Conservation (phyloP, 2,329 filamentous ascomycete species). For the Chaetoscypha palmicola region DNA sequence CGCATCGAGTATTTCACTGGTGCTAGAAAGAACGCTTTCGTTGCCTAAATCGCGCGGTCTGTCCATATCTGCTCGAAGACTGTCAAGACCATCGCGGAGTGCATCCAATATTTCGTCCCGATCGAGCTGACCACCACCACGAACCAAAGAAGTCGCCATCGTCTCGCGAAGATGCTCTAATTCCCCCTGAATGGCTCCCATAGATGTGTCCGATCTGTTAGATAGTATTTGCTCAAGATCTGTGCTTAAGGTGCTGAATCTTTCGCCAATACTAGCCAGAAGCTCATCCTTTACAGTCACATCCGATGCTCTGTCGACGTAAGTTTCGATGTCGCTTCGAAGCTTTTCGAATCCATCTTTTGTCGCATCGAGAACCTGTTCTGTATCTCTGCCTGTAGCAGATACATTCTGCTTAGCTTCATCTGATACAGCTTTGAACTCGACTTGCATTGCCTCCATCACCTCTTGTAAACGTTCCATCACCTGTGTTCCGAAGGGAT, state of each 20-base stretch:
- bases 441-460: conserved; percentile 49
- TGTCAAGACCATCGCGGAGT: conserved; percentile 64
- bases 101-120: conserved; percentile 59
- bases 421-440: conserved; percentile 53
- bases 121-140: conserved; percentile 38
- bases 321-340: conserved; percentile 70
- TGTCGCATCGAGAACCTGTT: conserved; percentile 81
- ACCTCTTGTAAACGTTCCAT: conserved; percentile 57
- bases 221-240: conserved; percentile 58
- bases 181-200: conserved; percentile 49
- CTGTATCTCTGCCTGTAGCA: conserved; percentile 72
- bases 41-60: conserved; percentile 29
- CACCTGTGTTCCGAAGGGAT: conserved; percentile 42
- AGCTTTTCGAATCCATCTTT: conserved; percentile 82
- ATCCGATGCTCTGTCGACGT: conserved; percentile 66
- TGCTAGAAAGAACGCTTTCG: conserved; percentile 44
- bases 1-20: conserved; percentile 81
- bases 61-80: conserved; percentile 67
- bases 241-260: conserved; percentile 59
- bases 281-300: conserved; percentile 70
- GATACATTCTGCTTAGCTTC: conserved; percentile 72
- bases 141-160: conserved; percentile 44
- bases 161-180: conserved; percentile 54
- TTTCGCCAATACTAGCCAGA: conserved; percentile 58
- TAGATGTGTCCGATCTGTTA: conserved; percentile 43